Conservation (phyloP, 305 asterid species). For the Solanum hybrid region DNA sequence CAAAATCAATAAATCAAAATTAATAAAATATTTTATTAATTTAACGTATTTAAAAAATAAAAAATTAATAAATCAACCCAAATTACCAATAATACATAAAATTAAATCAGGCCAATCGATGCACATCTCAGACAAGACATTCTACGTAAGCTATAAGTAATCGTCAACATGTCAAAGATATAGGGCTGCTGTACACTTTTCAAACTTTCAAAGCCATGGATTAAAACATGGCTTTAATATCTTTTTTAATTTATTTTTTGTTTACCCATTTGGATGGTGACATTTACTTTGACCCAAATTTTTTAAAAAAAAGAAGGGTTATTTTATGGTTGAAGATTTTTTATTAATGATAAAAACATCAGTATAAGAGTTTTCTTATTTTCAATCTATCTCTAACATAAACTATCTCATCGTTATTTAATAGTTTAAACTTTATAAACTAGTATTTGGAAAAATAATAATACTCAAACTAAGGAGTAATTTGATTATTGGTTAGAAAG, state of each 20-base stretch:
- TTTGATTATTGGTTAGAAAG: neutral
- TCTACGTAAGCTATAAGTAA: neutral
- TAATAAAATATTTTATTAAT: no score
- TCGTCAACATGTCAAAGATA: neutral
- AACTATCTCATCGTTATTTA: no score
- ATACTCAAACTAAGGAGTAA: neutral
- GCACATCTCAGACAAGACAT: neutral
- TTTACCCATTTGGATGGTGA: neutral
- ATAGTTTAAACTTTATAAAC: neutral
- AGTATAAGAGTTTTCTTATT: neutral
- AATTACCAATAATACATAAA: no score
- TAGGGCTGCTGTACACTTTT: neutral
- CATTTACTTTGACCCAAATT: neutral
- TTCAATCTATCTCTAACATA: neutral
- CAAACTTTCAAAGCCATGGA: neutral
- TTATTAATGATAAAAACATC: neutral
- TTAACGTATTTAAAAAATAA: no score
- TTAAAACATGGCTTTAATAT: neutral
- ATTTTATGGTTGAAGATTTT: neutral
- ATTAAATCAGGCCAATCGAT: no score
- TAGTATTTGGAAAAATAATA: neutral
- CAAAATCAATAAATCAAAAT: no score
- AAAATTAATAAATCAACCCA: no score
- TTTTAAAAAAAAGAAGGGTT: neutral
- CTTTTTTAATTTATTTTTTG: neutral